Evolutionary conservation across 169 alveolate species (phyloP).

Genomic region (Eimeria necatrix): DNA sequence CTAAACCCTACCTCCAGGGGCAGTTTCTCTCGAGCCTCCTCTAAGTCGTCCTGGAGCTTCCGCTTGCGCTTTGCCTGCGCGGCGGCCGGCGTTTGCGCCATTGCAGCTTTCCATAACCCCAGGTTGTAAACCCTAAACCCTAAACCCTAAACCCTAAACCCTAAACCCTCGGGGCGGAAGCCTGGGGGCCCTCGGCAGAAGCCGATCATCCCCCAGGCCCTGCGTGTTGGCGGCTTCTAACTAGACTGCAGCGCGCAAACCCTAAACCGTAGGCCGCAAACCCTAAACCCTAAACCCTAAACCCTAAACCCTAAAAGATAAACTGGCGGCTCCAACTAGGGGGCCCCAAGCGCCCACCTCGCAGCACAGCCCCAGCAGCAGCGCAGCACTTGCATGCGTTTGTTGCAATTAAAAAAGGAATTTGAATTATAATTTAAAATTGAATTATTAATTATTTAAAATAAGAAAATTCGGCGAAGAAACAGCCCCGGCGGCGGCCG

Average conservation of each 20-base stretch:
- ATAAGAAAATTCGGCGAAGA: not conserved
- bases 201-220: not conserved
- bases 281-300: slow-evolving; percentile 22
- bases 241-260: not conserved
- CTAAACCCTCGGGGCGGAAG: slow-evolving; percentile 21
- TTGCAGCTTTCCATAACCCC: slow-evolving; percentile 5
- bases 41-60: not conserved
- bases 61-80: slow-evolving; percentile 16
- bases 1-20: slow-evolving; percentile 24
- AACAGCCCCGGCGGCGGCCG: no score
- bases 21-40: not conserved
- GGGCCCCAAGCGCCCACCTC: no score
- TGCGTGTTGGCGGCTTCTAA: not conserved
- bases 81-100: slow-evolving; percentile 17
- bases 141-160: slow-evolving; percentile 31
- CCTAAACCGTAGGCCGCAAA: slow-evolving; percentile 18
- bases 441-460: not conserved
- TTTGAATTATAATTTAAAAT: no score
- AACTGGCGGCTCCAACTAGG: not conserved
- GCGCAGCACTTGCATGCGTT: not conserved
- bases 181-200: not conserved
- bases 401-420: no score
- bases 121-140: not conserved
- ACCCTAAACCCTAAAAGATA: not conserved
- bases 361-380: not conserved